phyloP scores from a whole-genome alignment of 1,284 basidiomycete genomes.

The Somion occarium region DNA sequence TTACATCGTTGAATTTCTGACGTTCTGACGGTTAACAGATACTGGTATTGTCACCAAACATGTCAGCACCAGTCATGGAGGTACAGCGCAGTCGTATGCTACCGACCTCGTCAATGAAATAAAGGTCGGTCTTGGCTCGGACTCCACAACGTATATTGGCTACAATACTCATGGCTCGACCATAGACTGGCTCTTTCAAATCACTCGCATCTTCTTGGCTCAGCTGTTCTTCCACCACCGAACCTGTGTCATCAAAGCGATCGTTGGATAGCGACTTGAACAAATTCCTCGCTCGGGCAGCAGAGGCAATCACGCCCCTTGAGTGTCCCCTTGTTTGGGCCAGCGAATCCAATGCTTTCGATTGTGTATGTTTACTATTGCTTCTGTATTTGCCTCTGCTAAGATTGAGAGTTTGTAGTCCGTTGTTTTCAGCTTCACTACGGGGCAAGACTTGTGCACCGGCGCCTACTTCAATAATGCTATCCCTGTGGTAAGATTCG shows the following conservation, averaged over 20 bases:
- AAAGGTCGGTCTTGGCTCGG: constrained; percentile 2
- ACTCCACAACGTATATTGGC: background rate
- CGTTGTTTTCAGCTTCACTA: constrained; percentile 8
- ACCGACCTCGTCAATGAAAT: constrained; percentile 9
- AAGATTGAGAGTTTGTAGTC: no score
- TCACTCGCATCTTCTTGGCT: constrained; percentile 9
- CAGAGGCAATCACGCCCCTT: constrained; percentile 7
- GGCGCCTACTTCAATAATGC: constrained; percentile 12
- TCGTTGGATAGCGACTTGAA: constrained; percentile 2
- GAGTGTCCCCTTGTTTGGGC: constrained; percentile 14
- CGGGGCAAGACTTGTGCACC: constrained; percentile 9
- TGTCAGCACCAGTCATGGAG: constrained; percentile 9
- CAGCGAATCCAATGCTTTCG: constrained; percentile 12
- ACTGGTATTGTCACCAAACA: constrained; percentile 13
- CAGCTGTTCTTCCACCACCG: constrained; percentile 8
- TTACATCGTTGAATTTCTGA: background rate
- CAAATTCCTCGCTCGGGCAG: background rate
- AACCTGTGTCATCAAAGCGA: constrained; percentile 8
- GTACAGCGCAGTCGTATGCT: constrained; percentile 9
- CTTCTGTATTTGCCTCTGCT: no score
- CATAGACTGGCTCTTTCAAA: constrained; percentile 10
- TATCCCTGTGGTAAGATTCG: constrained; percentile 12
- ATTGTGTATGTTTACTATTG: constrained; percentile 9
- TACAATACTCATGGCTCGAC: background rate
- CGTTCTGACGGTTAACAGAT: constrained; percentile 2